phyloP scores from a whole-genome alignment of 805 yeast species.

The Nakazawaea molendinolei region DNA sequence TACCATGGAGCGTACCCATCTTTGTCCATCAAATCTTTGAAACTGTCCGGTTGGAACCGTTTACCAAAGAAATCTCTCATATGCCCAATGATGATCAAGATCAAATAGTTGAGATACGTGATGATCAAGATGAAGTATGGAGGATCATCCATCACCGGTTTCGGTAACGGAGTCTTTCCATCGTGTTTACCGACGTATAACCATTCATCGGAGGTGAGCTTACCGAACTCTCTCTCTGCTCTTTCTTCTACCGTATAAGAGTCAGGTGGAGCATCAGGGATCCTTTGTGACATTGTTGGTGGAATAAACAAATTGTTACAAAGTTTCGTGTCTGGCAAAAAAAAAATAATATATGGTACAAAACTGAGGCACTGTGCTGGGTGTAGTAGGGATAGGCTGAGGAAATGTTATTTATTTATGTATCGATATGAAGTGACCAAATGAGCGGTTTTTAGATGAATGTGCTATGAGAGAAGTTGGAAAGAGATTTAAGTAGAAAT shows the following conservation, averaged over 20 bases:
- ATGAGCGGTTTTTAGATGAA: no score
- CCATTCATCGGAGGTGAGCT: constrained; percentile 55
- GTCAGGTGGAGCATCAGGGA: constrained; percentile 29
- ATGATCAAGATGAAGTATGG: constrained; percentile 72
- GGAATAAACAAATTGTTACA: not conserved
- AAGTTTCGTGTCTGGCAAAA: no score
- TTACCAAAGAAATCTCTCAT: constrained; percentile 83
- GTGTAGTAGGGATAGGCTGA: no score
- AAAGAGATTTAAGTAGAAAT: no score
- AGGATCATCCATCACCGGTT: constrained; percentile 75
- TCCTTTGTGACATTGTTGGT: constrained; percentile 7
- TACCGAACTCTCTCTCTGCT: constrained; percentile 68
- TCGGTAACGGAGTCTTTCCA: constrained; percentile 48
- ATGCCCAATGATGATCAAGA: constrained; percentile 84
- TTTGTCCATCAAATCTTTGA: constrained; percentile 60
- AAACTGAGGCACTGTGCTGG: no score
- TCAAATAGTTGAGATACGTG: constrained; percentile 80
- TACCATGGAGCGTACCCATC: constrained; percentile 96
- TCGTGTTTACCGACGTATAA: constrained; percentile 57
- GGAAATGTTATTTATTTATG: no score
- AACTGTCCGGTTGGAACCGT: constrained; percentile 58
- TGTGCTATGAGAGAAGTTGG: no score
- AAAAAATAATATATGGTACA: no score
- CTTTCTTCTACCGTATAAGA: constrained; percentile 26
- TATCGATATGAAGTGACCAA: no score